phyloP scores from a whole-genome alignment of 2,329 filamentous ascomycete genomes.

The Penicillium thymicola region DNA sequence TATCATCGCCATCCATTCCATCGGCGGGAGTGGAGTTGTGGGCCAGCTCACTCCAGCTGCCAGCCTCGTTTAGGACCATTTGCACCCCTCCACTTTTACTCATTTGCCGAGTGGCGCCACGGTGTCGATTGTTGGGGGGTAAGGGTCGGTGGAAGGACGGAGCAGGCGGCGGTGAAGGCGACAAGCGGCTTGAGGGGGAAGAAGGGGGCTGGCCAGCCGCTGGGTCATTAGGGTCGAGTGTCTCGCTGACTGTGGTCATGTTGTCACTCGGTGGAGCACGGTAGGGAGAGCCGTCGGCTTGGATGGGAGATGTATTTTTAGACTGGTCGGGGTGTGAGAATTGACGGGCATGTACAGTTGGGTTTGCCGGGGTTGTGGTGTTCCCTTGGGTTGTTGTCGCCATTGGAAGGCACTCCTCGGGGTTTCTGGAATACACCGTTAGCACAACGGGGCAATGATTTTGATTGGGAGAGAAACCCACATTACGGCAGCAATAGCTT shows the following conservation, averaged over 20 bases:
- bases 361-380: constrained; percentile 11
- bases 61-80: constrained; percentile 82
- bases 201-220: constrained; percentile 20
- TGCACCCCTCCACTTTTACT: constrained; percentile 82
- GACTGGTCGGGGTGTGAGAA: constrained; percentile 35
- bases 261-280: constrained; percentile 29
- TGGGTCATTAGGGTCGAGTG: constrained; percentile 27
- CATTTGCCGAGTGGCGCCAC: constrained; percentile 65
- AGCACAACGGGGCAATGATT: constrained; percentile 6
- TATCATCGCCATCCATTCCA: constrained; percentile 46
- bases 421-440: constrained; percentile 29
- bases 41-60: constrained; percentile 87
- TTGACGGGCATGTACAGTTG: constrained; percentile 34
- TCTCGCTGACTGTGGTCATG: constrained; percentile 28
- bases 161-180: constrained; percentile 27
- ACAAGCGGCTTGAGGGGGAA: constrained; percentile 27
- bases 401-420: constrained; percentile 37
- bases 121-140: constrained; percentile 44
- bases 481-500: constrained; percentile 40
- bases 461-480: constrained; percentile 20
- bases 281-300: constrained; percentile 29
- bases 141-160: constrained; percentile 42
- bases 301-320: constrained; percentile 30
- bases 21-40: constrained; percentile 70
- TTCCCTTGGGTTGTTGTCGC: constrained; percentile 17